Evolutionary conservation across 176 grass and related monocot genomes (phyloP).

Genomic region (Musa schizocarpa): DNA sequence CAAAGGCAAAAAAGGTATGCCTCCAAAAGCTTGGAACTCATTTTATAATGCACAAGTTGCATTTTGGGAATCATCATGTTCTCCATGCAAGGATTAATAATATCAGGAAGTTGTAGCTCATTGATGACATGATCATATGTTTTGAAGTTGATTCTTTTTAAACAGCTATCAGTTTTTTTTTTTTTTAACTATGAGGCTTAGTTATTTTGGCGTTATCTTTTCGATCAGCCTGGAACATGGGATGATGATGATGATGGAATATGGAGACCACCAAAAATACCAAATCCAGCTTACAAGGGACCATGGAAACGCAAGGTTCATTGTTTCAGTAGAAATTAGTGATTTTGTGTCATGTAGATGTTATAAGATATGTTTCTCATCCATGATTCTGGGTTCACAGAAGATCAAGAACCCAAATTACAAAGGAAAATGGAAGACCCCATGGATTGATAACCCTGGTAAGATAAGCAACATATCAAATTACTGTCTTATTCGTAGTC

Average conservation of each 20-base stretch:
- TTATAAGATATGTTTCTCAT: slow-evolving; percentile 7
- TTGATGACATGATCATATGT: not conserved
- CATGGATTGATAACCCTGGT: slow-evolving; percentile 98
- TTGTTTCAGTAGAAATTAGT: slow-evolving; percentile 8
- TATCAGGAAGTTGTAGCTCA: not conserved
- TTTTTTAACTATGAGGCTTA: not conserved
- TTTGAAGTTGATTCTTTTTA: not conserved
- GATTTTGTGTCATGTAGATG: slow-evolving; percentile 4
- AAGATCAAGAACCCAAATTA: slow-evolving; percentile 99
- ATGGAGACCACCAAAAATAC: slow-evolving; percentile 77
- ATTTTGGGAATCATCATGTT: not conserved
- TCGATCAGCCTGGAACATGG: slow-evolving; percentile 79
- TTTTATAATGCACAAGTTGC: not conserved
- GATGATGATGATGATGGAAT: slow-evolving; percentile 94
- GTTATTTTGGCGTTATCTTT: not conserved
- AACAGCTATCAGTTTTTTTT: not conserved
- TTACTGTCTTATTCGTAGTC: not conserved
- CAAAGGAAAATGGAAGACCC: slow-evolving; percentile 95
- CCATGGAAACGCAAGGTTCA: slow-evolving; percentile 89
- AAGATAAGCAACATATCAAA: not conserved
- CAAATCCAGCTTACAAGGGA: slow-evolving; percentile 91
- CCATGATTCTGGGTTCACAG: slow-evolving; percentile 35
- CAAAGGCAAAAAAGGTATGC: slow-evolving; percentile 77
- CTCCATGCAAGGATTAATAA: not conserved
- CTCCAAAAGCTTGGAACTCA: not conserved